Evolutionary conservation across 2,329 filamentous ascomycete genomes (phyloP), one percentile per base, ranked within the genome.

Genomic region (Catunica adiposa): DNA sequence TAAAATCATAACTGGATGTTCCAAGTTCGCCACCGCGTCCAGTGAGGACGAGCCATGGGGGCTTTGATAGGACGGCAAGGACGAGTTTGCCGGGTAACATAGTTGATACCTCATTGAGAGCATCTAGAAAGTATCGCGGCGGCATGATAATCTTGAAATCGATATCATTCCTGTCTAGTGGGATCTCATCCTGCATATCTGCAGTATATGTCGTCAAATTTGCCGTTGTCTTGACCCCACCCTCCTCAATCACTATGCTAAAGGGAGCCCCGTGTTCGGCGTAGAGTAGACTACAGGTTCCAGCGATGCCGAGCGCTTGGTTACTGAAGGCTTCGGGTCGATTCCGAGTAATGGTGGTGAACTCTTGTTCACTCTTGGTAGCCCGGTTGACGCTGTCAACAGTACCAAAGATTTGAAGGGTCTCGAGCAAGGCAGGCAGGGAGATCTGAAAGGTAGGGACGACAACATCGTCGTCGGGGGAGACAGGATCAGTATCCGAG

Each of bases 121-220:
- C 80, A 63, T 89, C 85, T 9, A 84, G 75, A 3, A 90, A 76
- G 68, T 79, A 83, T 34, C 77, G 77, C 9, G 83, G 79, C 61
- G 83, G 85, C 85, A 96, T 95, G 65, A 98, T 97, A 58, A 95
- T 88, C 67, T 97, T 98, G 71, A 96, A 85, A 7, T 80, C 75
- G 7, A 97, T 74, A 54, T 82, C 78, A 53, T 88, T 79, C 31
- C 89, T 80, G 63, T 90, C 82, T 61, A 98, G 88, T 0, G 90
- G 92, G 48, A 98, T 97, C 53, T 89, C 84, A 53, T 89, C 83
- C 15, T 79, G 76, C 44, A 71, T 69, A 61, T 88, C 83, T 15
- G 85, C 79, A 52, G 89, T 77, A 69, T 96, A 98, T 0, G 92
- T 97, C 6, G 84, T 86, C 53, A 98, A 73, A 59, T 92, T 84